Conservation (phyloP, 73 alveolate species). For the Symbiodinium natans region DNA sequence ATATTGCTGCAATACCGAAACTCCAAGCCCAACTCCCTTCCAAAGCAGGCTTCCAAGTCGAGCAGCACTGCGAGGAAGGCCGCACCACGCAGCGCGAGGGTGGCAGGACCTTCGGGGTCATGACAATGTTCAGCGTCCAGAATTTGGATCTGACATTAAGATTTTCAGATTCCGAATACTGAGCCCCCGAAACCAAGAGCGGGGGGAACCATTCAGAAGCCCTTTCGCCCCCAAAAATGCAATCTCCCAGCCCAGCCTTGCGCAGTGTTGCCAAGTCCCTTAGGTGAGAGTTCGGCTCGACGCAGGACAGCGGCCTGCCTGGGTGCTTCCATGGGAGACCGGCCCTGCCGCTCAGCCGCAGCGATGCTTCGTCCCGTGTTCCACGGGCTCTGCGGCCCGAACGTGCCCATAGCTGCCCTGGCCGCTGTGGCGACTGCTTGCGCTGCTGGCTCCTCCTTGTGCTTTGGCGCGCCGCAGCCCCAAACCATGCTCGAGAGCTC, state of each 20-base stretch:
- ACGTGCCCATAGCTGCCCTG: background rate
- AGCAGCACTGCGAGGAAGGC: too few relatives aligned
- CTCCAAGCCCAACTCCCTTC: too few relatives aligned
- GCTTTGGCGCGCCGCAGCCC: background rate
- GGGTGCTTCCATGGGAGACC: background rate
- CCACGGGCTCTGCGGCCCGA: conserved; percentile 85
- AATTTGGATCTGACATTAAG: too few relatives aligned
- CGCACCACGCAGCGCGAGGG: too few relatives aligned
- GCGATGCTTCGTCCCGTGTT: conserved; percentile 26
- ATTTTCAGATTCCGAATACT: too few relatives aligned
- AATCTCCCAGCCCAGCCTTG: background rate
- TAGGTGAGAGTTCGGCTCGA: background rate
- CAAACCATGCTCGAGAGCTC: conserved; percentile 63
- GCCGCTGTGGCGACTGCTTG: background rate
- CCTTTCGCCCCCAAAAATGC: background rate
- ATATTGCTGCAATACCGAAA: too few relatives aligned
- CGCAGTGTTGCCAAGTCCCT: background rate
- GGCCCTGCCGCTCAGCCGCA: background rate
- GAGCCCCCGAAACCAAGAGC: background rate
- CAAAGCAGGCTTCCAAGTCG: too few relatives aligned
- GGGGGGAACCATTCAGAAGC: too few relatives aligned
- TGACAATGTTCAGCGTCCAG: too few relatives aligned
- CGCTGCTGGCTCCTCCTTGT: background rate
- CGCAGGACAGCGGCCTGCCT: background rate
- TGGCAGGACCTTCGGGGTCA: too few relatives aligned